Percentiles rank a stretch among this genome's conserved stretches.
phyloP scores from a whole-genome alignment of 441 rosid species.

The Eruca vesicaria region DNA sequence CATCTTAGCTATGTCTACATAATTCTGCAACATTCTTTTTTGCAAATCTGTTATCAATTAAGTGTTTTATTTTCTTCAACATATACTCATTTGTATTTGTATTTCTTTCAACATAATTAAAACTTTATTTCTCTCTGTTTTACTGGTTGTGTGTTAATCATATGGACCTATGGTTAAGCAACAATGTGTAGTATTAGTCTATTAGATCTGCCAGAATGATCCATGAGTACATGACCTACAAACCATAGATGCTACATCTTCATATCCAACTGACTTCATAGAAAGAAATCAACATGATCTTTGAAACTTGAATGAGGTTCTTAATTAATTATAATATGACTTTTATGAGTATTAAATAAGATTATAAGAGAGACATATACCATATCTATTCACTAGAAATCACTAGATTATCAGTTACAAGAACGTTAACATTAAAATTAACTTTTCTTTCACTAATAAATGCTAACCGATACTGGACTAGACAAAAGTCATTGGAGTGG shows the following conservation, averaged over 20 bases:
- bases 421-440: background rate
- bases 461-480: background rate
- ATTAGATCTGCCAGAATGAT: background rate
- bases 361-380: background rate
- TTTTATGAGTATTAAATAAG: background rate
- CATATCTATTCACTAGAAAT: background rate
- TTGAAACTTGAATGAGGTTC: background rate
- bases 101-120: background rate
- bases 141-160: background rate
- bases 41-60: background rate
- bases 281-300: background rate
- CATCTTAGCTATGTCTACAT: background rate
- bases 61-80: background rate
- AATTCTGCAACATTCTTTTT: background rate
- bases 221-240: background rate
- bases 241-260: background rate
- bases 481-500: conserved; percentile 11
- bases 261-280: background rate
- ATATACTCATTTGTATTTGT: background rate
- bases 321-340: background rate
- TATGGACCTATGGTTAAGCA: background rate
- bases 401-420: background rate
- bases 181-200: background rate
- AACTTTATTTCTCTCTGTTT: background rate
- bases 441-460: background rate